A percentile compares a stretch with the other conserved stretches of the same genome.
phyloP scores from a whole-genome alignment of 169 alveolate species.

The Plasmodium knowlesi region DNA sequence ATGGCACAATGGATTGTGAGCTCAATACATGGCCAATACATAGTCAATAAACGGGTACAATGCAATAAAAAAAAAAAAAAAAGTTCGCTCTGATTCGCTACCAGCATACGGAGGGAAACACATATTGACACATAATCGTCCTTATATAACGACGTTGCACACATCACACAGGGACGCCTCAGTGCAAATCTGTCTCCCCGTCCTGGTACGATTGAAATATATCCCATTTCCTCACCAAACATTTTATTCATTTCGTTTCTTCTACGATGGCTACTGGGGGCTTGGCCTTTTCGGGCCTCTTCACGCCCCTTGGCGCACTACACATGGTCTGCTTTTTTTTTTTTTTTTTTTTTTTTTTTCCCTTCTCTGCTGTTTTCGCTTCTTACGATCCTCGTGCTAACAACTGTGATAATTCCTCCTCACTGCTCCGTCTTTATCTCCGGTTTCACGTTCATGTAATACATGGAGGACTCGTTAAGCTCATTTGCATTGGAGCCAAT shows the following conservation, averaged over 20 bases:
- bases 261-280: neutral
- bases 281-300: neutral
- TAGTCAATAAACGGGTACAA: neutral
- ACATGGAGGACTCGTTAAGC: conserved; percentile 24
- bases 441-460: conserved; percentile 37
- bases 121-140: neutral
- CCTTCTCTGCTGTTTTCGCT: neutral
- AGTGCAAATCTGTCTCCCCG: neutral
- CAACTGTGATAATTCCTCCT: neutral
- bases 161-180: neutral
- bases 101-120: neutral
- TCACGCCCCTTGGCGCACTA: neutral
- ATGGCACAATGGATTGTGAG: neutral
- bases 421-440: conserved; percentile 54
- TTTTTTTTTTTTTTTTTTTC: neutral
- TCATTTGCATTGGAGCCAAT: conserved; percentile 4
- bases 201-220: neutral
- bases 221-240: neutral
- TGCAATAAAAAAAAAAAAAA: neutral
- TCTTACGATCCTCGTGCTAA: neutral
- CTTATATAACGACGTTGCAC: neutral
- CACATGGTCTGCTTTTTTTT: neutral
- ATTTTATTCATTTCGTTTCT: neutral
- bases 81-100: neutral
- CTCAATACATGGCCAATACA: neutral